These are phyloP conservation scores for Agaricales sp. DNA, from an alignment of 1,284 basidiomycete species.

Conservation along the genomic window DNA sequence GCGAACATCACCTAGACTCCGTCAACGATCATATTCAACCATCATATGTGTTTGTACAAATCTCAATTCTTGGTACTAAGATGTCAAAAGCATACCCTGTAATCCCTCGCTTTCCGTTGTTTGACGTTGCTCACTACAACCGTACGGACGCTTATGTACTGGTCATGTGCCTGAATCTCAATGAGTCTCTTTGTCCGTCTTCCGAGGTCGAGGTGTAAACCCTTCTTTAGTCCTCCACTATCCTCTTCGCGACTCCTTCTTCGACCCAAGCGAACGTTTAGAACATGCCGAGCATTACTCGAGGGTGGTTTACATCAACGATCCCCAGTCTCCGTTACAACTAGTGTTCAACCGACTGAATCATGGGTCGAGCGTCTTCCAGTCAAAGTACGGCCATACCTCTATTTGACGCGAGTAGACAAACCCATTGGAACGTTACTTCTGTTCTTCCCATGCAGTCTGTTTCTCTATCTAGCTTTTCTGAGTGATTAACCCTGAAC, in stretches of 20 bases:
- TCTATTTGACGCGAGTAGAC: slow-evolving; percentile 82
- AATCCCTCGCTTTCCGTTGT: too few species aligned
- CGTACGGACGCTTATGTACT: not conserved
- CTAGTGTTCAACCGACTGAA: slow-evolving; percentile 13
- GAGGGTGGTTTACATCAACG: not conserved
- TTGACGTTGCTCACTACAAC: not conserved
- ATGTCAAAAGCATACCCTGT: not conserved
- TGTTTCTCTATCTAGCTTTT: slow-evolving; percentile 19
- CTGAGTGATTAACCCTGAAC: slow-evolving; percentile 1
- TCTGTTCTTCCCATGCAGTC: slow-evolving; percentile 90
- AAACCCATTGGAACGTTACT: slow-evolving; percentile 93
- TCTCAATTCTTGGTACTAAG: too few species aligned
- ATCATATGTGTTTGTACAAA: too few species aligned
- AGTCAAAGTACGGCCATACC: slow-evolving; percentile 58
- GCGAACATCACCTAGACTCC: too few species aligned
- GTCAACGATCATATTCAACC: too few species aligned
- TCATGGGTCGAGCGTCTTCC: slow-evolving; percentile 68
- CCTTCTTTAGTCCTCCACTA: too few species aligned
- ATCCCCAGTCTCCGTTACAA: slow-evolving; percentile 13
- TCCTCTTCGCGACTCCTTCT: not conserved
- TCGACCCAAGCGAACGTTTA: not conserved
- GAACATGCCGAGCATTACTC: not conserved
- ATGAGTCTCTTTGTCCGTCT: not conserved
- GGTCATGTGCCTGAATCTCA: not conserved
- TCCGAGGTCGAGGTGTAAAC: not conserved